Conservation (phyloP, 2,329 filamentous ascomycete species). For the Neurospora crassa region DNA sequence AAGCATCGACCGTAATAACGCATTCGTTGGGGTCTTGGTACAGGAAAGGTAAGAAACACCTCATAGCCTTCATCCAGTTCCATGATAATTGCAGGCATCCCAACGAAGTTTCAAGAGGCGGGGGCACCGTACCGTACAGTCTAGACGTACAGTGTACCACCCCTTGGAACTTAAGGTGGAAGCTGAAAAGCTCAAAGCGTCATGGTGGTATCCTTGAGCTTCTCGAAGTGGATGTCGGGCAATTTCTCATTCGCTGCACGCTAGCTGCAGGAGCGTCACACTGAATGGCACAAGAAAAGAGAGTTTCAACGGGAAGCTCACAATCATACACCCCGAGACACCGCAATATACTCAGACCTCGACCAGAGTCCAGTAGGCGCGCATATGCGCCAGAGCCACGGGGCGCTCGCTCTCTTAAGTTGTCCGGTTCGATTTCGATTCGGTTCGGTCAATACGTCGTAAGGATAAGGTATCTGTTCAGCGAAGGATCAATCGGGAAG, state of each 20-base stretch:
- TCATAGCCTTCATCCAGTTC: no score
- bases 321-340: not conserved
- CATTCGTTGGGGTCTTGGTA: not conserved
- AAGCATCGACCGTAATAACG: not conserved
- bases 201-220: constrained; percentile 1
- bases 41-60: not conserved
- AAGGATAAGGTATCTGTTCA: not conserved
- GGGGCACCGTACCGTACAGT: not conserved
- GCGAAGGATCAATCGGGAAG: not conserved
- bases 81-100: not conserved
- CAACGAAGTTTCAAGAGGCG: not conserved
- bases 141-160: not conserved
- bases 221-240: constrained; percentile 18
- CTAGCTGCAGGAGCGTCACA: constrained; percentile 1
- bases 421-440: not conserved
- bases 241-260: constrained; percentile 19
- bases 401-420: not conserved
- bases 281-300: not conserved
- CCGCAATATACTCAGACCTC: not conserved
- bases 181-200: not conserved
- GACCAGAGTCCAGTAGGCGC: not conserved
- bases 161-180: not conserved
- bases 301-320: not conserved
- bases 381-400: not conserved
- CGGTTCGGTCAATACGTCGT: not conserved